Evolutionary conservation across 2,329 filamentous ascomycete species (phyloP), one percentile per base, ranked within the genome.

Genomic region (Xylaria sp.): DNA sequence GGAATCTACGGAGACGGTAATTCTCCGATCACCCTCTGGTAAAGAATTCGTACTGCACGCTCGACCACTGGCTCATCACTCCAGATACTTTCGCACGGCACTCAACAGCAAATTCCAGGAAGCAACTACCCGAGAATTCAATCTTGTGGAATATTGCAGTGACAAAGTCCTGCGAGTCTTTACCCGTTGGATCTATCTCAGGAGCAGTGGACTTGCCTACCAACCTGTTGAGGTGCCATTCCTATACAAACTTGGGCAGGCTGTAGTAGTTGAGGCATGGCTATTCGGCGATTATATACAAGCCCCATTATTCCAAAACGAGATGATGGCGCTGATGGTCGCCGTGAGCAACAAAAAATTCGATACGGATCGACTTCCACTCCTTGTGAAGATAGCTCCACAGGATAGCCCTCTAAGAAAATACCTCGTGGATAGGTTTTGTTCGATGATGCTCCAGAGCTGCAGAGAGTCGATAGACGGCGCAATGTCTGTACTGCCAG

Each of bases 221-320:
- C 2, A 6, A 12, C 0, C 20, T 39, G 2, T 2, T 20, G 3
- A 13, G 1, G 1, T 56, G 12, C 7, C 52, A 7, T 56, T 56
- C 34, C 2, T 55, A 10, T 12, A 2, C 13, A 1, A 9, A 3
- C 52, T 37, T 23, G 6, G 2, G 20, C 28, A 20, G n/a, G 4
- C 2, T 6, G n/a, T n/a, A n/a, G 4, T 20, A 13, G 32, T 50
- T 5, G 52, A 39, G 8, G 23, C 34, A 3, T 64, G 62, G 62
- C 28, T 51, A 0, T 58, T 64, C 13, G 62, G 62, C 2, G 44
- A 58, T 12, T 51, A 41, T 9, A 51, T 64, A 7, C 9, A 60
- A 15, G 64, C 71, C 2, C 50, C 34, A 2, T 18, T 13, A 10
- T 74, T 74, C 28, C 68, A 65, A 51, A 65, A 67, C 12, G 60